Evolutionary conservation across 441 rosid species (phyloP).

Genomic region (Pelargonium myrrhifolium): DNA sequence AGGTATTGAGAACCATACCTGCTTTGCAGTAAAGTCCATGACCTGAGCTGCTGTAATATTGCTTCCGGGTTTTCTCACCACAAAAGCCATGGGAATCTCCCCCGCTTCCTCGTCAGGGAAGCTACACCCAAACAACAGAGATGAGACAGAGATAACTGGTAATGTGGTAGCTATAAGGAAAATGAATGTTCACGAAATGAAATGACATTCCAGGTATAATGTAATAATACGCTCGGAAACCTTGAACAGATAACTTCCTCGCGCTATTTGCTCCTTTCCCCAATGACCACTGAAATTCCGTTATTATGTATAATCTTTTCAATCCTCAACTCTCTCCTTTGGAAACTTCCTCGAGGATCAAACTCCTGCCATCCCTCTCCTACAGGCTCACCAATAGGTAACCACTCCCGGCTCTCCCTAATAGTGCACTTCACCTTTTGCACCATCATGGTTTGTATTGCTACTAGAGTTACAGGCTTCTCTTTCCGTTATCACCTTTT

Average conservation of each 20-base stretch:
- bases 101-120: conserved; percentile 91
- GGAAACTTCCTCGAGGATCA: too few species aligned
- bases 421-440: neutral
- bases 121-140: conserved; percentile 29
- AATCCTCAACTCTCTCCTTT: too few species aligned
- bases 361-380: too few species aligned
- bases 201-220: neutral
- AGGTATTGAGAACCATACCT: conserved; percentile 32
- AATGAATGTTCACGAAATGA: neutral
- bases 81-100: conserved; percentile 81
- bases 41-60: conserved; percentile 47
- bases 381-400: too few species aligned
- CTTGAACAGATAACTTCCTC: too few species aligned
- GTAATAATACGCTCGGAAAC: too few species aligned
- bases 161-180: neutral
- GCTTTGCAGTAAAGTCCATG: conserved; percentile 63
- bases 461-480: too few species aligned
- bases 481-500: neutral
- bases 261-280: too few species aligned
- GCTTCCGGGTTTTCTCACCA: conserved; percentile 74
- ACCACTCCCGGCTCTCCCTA: neutral
- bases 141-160: neutral
- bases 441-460: neutral
- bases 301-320: too few species aligned
- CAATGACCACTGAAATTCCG: too few species aligned